These are phyloP conservation scores for Mallotus nudiflorus DNA, from an alignment of 345 rosid species.

Conservation along the genomic window DNA sequence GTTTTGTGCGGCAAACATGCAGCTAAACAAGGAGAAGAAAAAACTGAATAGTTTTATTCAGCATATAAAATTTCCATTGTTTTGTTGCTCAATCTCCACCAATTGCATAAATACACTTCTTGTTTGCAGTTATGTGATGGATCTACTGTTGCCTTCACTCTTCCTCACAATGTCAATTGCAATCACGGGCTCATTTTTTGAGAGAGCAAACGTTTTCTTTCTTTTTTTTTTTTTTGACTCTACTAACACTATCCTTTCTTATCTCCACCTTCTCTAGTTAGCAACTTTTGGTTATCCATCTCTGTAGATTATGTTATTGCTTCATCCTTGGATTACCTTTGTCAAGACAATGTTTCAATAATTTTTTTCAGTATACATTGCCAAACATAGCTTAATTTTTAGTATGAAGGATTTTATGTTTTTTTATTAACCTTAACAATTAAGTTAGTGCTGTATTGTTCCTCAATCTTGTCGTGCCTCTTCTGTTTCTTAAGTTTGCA, in stretches of 20 bases:
- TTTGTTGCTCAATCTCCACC: neutral
- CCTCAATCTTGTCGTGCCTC: too few species aligned
- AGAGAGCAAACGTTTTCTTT: neutral
- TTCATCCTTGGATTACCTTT: neutral
- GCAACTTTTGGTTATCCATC: neutral
- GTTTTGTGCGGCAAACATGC: too few species aligned
- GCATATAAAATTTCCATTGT: neutral
- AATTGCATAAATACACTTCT: neutral
- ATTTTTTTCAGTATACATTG: neutral
- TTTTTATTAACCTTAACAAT: neutral
- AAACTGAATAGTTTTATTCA: neutral
- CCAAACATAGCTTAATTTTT: neutral
- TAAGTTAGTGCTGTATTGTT: too few species aligned
- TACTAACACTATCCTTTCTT: neutral
- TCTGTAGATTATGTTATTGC: neutral
- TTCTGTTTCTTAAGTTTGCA: too few species aligned
- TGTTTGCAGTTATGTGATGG: constrained; percentile 87
- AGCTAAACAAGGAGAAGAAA: too few species aligned
- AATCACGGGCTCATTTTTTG: constrained; percentile 85
- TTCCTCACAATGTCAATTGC: constrained; percentile 96
- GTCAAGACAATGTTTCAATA: neutral
- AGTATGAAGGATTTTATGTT: neutral
- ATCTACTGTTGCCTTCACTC: constrained; percentile 88
- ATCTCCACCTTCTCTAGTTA: neutral
- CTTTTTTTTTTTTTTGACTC: neutral